Evolutionary conservation across 2,329 filamentous ascomycete species (phyloP), one percentile per base, ranked within the genome.

Genomic region (Colletotrichum sojae): DNA sequence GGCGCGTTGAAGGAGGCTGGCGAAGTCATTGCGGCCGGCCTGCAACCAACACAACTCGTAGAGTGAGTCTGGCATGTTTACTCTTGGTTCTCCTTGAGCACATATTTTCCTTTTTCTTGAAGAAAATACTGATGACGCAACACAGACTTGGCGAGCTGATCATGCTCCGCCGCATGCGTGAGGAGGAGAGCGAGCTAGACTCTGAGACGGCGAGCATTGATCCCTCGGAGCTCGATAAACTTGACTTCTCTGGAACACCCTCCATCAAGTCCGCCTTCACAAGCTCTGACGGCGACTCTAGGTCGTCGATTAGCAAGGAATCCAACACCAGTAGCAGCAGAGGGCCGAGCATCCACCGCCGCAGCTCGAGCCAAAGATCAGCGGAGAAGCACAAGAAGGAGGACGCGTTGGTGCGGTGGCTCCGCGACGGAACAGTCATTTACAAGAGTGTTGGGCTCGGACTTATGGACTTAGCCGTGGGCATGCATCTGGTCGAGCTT

Each of bases 1-100:
- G 93, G 92, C 0, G 94, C 92, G 53, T 78, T 97, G 51, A 90
- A 91, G 73, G 94, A 97, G 77, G 92, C 95, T 0, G 95, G 95
- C 0, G 95, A 98, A 82, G 84, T 98, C 55, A 91, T 97, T 10
- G 89, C 94, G 72, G 93, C 94, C 0, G 90, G 90, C 0, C 83
- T 98, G 31, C 85, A 85, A 22, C 90, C 93, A 0, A 86, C 90
- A 53, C 91, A 97, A 73, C 86, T 98, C 4, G 93, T 97, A 0
- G 95, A 98, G 88, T 89, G 76, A 79, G 86, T 83, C 6, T 49
- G 60, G 9, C 20, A 1, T 36, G 31, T 36, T 36, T 9, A 2
- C 8, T 36, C 31, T 36, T 36, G 9, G 31, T 54, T 65, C 18
- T 57, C 20, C 4, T 43, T 15, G 8, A 20, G 8, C 16, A 3